Evolutionary conservation across 2,329 filamentous ascomycete species (phyloP).

Genomic region (Coniochaeta sp.): DNA sequence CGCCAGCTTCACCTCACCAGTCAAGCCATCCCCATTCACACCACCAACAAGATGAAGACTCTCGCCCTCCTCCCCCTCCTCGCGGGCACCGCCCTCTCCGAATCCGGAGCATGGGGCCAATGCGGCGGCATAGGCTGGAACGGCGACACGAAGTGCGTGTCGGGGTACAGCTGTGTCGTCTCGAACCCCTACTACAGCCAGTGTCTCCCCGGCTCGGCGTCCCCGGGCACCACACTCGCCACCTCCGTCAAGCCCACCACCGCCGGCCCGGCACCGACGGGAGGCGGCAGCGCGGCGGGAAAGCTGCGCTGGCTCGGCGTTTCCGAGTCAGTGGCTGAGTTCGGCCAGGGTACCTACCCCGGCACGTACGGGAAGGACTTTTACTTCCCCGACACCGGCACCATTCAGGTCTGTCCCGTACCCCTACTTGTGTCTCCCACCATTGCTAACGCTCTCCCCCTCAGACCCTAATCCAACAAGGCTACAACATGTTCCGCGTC

Average conservation of each 20-base stretch:
- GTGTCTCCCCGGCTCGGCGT: conserved; percentile 28
- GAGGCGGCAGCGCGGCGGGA: background rate
- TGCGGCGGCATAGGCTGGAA: conserved; percentile 33
- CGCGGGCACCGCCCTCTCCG: conserved; percentile 23
- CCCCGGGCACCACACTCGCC: conserved; percentile 9
- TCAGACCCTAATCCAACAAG: conserved; percentile 40
- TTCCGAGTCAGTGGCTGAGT: conserved; percentile 52
- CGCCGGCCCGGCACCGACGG: conserved; percentile 46
- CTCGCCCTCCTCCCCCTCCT: conserved; percentile 19
- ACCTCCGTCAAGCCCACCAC: conserved; percentile 13
- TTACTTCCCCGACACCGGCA: conserved; percentile 47
- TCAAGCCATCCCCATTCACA: no score
- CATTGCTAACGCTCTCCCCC: background rate
- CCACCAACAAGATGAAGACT: conserved; percentile 22
- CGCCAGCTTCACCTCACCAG: no score
- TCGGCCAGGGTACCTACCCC: conserved; percentile 48
- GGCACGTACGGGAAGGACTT: conserved; percentile 51
- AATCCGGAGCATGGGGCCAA: conserved; percentile 29
- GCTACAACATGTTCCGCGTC: conserved; percentile 50
- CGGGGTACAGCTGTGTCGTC: conserved; percentile 30
- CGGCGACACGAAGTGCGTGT: conserved; percentile 30
- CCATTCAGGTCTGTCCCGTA: conserved; percentile 33
- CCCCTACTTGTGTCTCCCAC: background rate
- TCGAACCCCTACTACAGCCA: conserved; percentile 35
- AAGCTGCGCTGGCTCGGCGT: conserved; percentile 15